Base-by-base conservation (phyloP, 2,329 filamentous ascomycete species). In the Clonostachys chloroleuca region DNA sequence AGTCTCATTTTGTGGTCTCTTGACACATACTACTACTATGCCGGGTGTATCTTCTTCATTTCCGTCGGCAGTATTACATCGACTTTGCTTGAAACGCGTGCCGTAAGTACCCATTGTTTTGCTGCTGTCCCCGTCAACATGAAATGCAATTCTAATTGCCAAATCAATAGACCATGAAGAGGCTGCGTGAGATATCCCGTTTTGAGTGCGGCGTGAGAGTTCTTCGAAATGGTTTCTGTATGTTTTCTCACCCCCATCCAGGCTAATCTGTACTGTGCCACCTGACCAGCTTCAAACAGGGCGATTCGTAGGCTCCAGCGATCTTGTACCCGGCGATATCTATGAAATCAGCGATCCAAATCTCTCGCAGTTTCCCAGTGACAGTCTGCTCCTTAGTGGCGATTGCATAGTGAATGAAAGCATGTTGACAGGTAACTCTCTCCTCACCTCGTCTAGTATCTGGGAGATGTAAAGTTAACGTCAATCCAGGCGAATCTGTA, bases 361-460 rank as follows among this genome's bases (percentile, higher is more conserved):
- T 14, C 74, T 99, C 24, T 81, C 81, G 5, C 89, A 95, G 56
- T 87, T 97, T 52, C 94, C 94, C 1, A 94, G 89, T 59, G 94
- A 99, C 65, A 95, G 92, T 64, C 72, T 99, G 34, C 72, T 99
- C 6, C 77, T 99, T 1, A 89, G 89, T 45, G 95, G 94, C 39
- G 95, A 99, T 67, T 96, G 92, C 59, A 97, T 99, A 52, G 92
- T 99, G 54, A 99, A 99, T 59, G 94, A 99, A 68, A 97, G 94
- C 69, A 99, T 99, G 94, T 80, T 99, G 35, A 43, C 36, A 66
- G 24, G 24, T 30, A 30, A 30, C 24, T 9, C 24, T 10, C 24
- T 24, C 24, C 24, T 30, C 24, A 30, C 24, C 24, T 30, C 24
- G 24, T 30, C 24, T 10, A 30, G 9, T 30, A 30, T 30, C 10